Percentiles rank a stretch among this genome's conserved stretches.
phyloP scores from a whole-genome alignment of 2,329 filamentous ascomycete genomes.

The Sarocladiaceae sp. region DNA sequence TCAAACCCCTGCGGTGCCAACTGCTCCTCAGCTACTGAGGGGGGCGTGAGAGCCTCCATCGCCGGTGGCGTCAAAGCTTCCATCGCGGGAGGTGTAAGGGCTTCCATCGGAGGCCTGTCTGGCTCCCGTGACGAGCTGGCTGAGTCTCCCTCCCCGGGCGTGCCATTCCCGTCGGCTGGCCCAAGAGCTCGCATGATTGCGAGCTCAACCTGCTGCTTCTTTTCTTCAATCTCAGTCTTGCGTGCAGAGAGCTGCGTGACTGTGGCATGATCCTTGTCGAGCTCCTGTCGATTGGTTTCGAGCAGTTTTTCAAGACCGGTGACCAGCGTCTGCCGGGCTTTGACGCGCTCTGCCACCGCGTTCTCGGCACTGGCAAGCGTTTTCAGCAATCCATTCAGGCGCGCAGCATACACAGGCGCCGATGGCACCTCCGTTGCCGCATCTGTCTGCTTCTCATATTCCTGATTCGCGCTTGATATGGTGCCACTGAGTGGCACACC shows the following conservation, averaged over 20 bases:
- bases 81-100: constrained; percentile 72
- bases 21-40: constrained; percentile 13
- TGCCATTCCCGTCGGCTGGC: constrained; percentile 45
- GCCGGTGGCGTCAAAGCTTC: constrained; percentile 24
- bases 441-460: constrained; percentile 79
- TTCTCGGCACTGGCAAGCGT: constrained; percentile 81
- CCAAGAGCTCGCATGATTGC: constrained; percentile 81
- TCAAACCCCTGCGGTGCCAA: constrained; percentile 15
- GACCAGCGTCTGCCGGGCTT: constrained; percentile 72
- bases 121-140: constrained; percentile 49
- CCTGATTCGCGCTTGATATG: constrained; percentile 64
- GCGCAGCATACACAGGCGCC: constrained; percentile 84
- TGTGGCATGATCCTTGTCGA: constrained; percentile 63
- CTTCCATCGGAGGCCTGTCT: constrained; percentile 75
- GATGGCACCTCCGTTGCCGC: constrained; percentile 63
- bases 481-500: constrained; percentile 61
- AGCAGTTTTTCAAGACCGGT: constrained; percentile 77
- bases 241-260: constrained; percentile 58
- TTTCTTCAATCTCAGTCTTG: constrained; percentile 66
- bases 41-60: constrained; percentile 13
- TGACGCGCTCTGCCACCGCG: constrained; percentile 83
- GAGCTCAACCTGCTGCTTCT: constrained; percentile 84
- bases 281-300: constrained; percentile 61
- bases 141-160: constrained; percentile 39
- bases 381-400: constrained; percentile 84